Conservation (phyloP, 768 basidiomycete species). For the Dacryopinax spathularia region DNA sequence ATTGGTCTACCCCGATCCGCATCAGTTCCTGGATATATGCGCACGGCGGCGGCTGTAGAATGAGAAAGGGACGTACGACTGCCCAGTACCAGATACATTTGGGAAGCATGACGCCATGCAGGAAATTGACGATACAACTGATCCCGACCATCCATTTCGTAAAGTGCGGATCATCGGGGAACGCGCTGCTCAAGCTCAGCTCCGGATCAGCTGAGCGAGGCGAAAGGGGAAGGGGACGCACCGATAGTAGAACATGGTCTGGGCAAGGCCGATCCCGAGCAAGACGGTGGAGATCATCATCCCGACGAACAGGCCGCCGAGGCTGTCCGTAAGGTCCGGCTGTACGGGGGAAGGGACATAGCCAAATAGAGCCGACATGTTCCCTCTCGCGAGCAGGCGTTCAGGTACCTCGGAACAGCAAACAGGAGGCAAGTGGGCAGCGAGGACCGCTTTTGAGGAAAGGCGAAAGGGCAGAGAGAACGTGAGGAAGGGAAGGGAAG, state of each 20-base stretch:
- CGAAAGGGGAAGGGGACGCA: neutral
- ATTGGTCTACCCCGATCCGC: neutral
- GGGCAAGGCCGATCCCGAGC: neutral
- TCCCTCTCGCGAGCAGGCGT: no score
- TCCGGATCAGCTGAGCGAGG: neutral
- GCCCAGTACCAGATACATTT: neutral
- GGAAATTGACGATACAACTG: neutral
- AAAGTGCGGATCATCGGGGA: neutral
- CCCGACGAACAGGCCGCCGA: neutral
- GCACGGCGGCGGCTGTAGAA: neutral
- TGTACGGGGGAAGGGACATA: neutral
- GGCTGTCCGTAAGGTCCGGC: neutral
- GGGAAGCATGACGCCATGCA: neutral
- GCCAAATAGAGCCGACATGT: no score
- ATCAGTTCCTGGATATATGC: neutral
- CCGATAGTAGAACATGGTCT: neutral
- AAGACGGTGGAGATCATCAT: neutral
- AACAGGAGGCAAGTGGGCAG: neutral
- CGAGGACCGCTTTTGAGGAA: neutral
- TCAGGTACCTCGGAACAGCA: no score
- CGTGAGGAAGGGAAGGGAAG: neutral
- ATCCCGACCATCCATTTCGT: neutral
- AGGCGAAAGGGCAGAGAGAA: neutral
- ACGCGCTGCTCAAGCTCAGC: neutral
- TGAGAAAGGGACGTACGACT: neutral